Base-by-base conservation (phyloP, 2,329 filamentous ascomycete species). In the Talaromyces piceae region DNA sequence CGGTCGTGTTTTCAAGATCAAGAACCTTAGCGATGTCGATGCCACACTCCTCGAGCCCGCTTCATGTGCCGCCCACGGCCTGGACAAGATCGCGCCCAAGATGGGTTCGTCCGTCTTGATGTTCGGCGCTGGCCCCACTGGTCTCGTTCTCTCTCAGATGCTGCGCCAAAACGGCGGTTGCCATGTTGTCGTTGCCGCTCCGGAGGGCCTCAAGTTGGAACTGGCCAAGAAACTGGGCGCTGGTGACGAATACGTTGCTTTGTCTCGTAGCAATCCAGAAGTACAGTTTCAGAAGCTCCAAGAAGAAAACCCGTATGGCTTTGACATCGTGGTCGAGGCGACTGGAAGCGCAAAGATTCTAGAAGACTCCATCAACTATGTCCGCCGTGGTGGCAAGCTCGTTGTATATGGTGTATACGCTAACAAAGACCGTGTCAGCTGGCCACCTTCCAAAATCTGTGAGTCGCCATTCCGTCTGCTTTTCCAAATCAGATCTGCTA, bases 321-420 rank as follows among this genome's bases (percentile, higher is more conserved):
- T 88, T 62, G 84, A 88, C 58, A 81, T 87, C 56, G 82, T 86
- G 22, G 77, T 86, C 20, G 82, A 87, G 71, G 84, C 84, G 30
- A 87, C 84, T 11, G 85, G 85, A 16, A 84, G 78, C 47, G 73
- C 80, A 43, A 82, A 81, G 67, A 83, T 88, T 45, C 76, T 88
- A 2, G 84, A 88, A 63, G 79, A 84, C 60, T 75, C 83, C 25
- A 86, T 88, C 66, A 76, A 87, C 69, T 88, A 86, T 63, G 82
- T 86, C 58, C 81, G 83, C 44, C 78, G 84, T 47, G 84, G 84
- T 39, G 84, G 85, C 51, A 87, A 84, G 65, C 73, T 88, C 27
- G 81, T 87, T 41, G 82, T 86, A 54, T 88, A 87, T 57, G 84
- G 82, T 45, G 85, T 88, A 23, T 88, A 88, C 64, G 72, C 78